Evolutionary conservation across 257 asterid genomes (phyloP).

Genomic region (Oldenlandia corymbosa): DNA sequence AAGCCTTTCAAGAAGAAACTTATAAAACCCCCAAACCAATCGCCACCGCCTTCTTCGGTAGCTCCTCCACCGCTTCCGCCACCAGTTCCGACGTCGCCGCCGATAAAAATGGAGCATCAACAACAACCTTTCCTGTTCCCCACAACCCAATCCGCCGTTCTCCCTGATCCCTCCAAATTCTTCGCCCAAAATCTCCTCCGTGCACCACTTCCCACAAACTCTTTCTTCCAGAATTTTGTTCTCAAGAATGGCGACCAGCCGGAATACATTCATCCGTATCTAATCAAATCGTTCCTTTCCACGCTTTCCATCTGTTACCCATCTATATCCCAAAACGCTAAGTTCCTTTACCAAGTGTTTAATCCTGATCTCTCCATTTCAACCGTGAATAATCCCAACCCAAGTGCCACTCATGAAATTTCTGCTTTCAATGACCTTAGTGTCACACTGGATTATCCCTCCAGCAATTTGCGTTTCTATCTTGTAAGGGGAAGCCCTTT

Average conservation of each 20-base stretch:
- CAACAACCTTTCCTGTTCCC: conserved; percentile 69
- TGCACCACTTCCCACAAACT: conserved; percentile 72
- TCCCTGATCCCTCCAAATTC: conserved; percentile 76
- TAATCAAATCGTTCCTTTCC: conserved; percentile 52
- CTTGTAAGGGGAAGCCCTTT: conserved; percentile 89
- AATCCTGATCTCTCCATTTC: conserved; percentile 55
- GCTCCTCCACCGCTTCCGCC: conserved; percentile 18
- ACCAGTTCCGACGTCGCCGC: conserved; percentile 14
- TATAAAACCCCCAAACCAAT: conserved; percentile 9
- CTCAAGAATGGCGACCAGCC: conserved; percentile 88
- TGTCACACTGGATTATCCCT: conserved; percentile 73
- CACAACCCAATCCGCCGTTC: conserved; percentile 53
- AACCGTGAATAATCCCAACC: conserved; percentile 38
- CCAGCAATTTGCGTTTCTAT: conserved; percentile 54
- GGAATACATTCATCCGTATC: conserved; percentile 79
- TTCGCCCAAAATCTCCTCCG: conserved; percentile 63
- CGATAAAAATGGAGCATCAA: conserved; percentile 9
- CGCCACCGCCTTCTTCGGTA: no score
- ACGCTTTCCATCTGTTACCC: conserved; percentile 66
- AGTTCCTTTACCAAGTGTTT: conserved; percentile 59
- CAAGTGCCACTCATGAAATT: conserved; percentile 41
- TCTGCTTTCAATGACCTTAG: conserved; percentile 70
- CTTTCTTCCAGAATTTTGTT: conserved; percentile 77
- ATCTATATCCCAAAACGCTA: conserved; percentile 44
- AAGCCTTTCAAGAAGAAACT: conserved; percentile 47